Evolutionary conservation across 306 rosid species (phyloP).

Genomic region (Pyrus pyrifolia): DNA sequence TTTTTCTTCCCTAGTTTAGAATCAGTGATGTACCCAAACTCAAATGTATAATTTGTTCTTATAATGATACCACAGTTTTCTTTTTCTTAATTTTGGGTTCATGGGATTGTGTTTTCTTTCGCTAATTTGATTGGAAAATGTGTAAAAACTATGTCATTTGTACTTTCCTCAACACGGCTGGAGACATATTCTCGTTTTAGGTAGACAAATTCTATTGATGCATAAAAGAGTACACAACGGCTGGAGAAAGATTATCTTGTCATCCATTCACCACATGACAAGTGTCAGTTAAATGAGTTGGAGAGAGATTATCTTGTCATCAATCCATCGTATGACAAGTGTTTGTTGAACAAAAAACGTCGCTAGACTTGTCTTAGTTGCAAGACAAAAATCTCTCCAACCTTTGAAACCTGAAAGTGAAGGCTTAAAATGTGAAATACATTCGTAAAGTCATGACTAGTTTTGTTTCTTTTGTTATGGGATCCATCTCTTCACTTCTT

Average conservation of each 20-base stretch:
- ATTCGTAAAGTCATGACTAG: not conserved
- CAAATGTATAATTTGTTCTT: constrained; percentile 6
- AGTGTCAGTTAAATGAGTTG: too few species aligned
- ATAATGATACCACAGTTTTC: not conserved
- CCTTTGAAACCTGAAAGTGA: not conserved
- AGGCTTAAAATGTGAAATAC: not conserved
- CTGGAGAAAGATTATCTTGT: too few species aligned
- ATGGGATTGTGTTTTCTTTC: not conserved
- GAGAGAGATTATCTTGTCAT: too few species aligned
- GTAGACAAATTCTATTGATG: not conserved
- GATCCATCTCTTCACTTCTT: not conserved
- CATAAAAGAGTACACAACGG: not conserved
- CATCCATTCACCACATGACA: not conserved
- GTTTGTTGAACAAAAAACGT: too few species aligned
- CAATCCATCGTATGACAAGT: too few species aligned
- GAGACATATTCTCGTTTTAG: not conserved
- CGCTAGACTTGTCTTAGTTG: not conserved
- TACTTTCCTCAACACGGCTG: not conserved
- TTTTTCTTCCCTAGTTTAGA: not conserved
- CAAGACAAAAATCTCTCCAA: not conserved
- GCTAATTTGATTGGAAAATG: not conserved
- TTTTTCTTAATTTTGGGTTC: not conserved
- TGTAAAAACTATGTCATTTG: not conserved
- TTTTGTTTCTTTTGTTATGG: not conserved
- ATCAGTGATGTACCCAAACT: not conserved